Evolutionary conservation across 139 green algal genomes (phyloP), one percentile per base, ranked within the genome.

Genomic region (Picochlorum sp.): DNA sequence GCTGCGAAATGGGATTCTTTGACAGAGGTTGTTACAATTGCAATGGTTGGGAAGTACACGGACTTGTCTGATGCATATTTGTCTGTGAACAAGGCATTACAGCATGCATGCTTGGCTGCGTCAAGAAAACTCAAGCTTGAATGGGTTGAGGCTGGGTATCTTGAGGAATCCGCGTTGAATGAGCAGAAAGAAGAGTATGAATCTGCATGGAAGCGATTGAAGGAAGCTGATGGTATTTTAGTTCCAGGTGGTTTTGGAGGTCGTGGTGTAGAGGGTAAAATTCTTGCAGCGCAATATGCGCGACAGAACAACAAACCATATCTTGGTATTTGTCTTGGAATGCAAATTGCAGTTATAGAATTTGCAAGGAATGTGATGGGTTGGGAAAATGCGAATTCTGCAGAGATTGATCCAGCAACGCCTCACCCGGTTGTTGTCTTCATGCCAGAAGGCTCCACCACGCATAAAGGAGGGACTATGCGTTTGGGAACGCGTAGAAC

Each of bases 241-340:
- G 94, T 98, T 56, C 93, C 93, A 6, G 93, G 93, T 23, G 94
- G 94, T 23, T 98, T 98, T 76, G 94, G 94, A 44, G 79, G 45
- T 44, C 73, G 94, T 16, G 94, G 94, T 8, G 76, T 96, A 4
- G 88, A 97, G 73, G 94, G 94, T 60, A 99, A 96, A 81, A 91
- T 98, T 28, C 56, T 88, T 49, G 89, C 94, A 1, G 89, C 90
- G 6, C 71, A 90, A 45, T 96, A 94, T 69, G 94, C 93, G 0
- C 82, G 93, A 21, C 66, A 69, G 24, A 78, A 86, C 56, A 83
- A 80, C 45, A 71, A 82, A 55, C 93, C 94, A 4, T 99, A 95
- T 79, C 75, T 99, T 38, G 94, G 94, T 65, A 98, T 99, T 73
- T 99, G 94, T 85, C 76, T 99, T 50, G 94, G 94, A 69, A 98